These are phyloP conservation scores for Prunus campanulata DNA, from an alignment of 306 rosid species.

Conservation along the genomic window DNA sequence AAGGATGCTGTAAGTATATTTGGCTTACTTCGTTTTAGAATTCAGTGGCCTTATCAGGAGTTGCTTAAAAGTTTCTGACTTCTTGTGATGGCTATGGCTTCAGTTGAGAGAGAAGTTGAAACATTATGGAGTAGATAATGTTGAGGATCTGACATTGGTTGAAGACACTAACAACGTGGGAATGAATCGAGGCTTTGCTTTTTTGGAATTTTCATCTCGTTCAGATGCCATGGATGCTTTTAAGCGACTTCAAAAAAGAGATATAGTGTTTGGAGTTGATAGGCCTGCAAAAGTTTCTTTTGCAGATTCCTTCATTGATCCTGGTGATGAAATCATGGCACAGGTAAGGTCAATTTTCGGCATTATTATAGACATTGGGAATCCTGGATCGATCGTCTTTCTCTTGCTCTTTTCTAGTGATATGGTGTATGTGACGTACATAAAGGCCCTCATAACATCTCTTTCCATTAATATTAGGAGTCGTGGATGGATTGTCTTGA, in stretches of 20 bases:
- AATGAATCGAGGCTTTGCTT: slow-evolving; percentile 92
- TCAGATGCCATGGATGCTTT: slow-evolving; percentile 99
- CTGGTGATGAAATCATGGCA: slow-evolving; percentile 96
- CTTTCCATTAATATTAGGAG: background rate
- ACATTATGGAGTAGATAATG: slow-evolving; percentile 88
- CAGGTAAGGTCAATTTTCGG: slow-evolving; percentile 65
- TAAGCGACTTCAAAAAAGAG: slow-evolving; percentile 91
- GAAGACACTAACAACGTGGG: slow-evolving; percentile 89
- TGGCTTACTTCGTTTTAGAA: slow-evolving; percentile 21
- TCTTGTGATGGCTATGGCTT: slow-evolving; percentile 33
- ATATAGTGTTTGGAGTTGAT: slow-evolving; percentile 92
- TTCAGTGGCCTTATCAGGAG: slow-evolving; percentile 18
- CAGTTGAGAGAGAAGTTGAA: slow-evolving; percentile 93
- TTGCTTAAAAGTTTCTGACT: slow-evolving; percentile 31
- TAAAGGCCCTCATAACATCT: slow-evolving; percentile 4
- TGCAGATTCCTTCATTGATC: slow-evolving; percentile 96
- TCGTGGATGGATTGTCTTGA: background rate
- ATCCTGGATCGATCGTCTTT: background rate
- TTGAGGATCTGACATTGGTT: slow-evolving; percentile 88
- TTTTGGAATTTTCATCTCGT: slow-evolving; percentile 89
- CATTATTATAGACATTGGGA: slow-evolving; percentile 6
- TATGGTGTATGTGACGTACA: background rate
- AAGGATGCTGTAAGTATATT: slow-evolving; percentile 86
- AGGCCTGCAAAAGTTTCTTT: slow-evolving; percentile 98
- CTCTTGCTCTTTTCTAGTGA: slow-evolving; percentile 11